These are phyloP conservation scores for Ricinus communis DNA, from an alignment of 345 rosid species.

Conservation along the genomic window DNA sequence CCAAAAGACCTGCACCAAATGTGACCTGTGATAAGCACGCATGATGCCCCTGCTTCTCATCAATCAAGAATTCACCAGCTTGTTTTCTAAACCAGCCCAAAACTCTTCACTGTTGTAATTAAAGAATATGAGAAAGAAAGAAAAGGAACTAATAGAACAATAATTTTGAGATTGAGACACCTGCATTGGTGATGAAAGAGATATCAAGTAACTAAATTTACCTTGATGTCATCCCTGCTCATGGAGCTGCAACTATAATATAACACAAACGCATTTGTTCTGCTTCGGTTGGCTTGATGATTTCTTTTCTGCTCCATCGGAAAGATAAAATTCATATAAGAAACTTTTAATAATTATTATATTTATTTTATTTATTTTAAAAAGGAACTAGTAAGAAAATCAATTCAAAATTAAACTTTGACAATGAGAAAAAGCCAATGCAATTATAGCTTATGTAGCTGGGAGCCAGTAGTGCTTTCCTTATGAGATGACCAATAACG, in stretches of 20 bases:
- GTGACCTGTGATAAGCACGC: slow-evolving; percentile 9
- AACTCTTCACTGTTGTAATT: slow-evolving; percentile 22
- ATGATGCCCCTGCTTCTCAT: slow-evolving; percentile 20
- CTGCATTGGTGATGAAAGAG: background rate
- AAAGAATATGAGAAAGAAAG: background rate
- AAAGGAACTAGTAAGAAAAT: slow-evolving; percentile 9
- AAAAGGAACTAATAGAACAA: background rate
- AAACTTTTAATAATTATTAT: background rate
- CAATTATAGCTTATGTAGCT: slow-evolving; percentile 16
- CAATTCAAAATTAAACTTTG: background rate
- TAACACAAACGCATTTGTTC: slow-evolving; percentile 81
- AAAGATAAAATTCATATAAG: slow-evolving; percentile 14
- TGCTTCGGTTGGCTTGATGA: slow-evolving; percentile 51
- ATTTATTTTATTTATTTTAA: background rate
- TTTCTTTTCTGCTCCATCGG: slow-evolving; percentile 67
- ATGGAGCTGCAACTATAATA: slow-evolving; percentile 49
- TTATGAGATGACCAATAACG: slow-evolving; percentile 9
- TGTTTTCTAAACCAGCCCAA: slow-evolving; percentile 29
- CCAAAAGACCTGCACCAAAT: slow-evolving; percentile 22
- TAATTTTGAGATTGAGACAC: slow-evolving; percentile 12
- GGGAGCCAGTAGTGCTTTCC: slow-evolving; percentile 1
- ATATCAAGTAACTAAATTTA: slow-evolving; percentile 14
- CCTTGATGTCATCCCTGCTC: slow-evolving; percentile 29
- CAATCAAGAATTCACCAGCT: slow-evolving; percentile 18
- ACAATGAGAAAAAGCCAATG: slow-evolving; percentile 20